Evolutionary conservation across 768 basidiomycete genomes (phyloP), one percentile per base, ranked within the genome.

Genomic region (Termitomyces sp.): DNA sequence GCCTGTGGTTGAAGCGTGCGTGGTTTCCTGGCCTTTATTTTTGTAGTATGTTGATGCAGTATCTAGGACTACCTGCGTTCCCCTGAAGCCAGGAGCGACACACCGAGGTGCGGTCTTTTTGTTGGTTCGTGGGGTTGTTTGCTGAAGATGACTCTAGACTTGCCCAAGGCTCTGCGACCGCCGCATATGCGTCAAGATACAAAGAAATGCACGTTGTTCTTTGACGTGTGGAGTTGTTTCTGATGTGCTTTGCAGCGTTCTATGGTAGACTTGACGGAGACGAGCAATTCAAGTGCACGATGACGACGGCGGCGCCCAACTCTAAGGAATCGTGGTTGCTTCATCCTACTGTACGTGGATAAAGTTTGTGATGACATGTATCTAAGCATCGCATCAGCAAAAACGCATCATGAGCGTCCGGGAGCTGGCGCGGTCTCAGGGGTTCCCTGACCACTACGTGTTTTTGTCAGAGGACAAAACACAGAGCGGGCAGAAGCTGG

Each of bases 341-440:
- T 2, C 81, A 82, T 60, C 79, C 78, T 32, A 58, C 65, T 26
- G 77, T 74, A 62, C 28, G 70, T 66, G 35, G 16, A 28, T 36
- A 49, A 1, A 20, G 22, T 2, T 9, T 30, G 40, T 24, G 18
- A 40, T 33, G 3, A 33, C n/a, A 20, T 42, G 38, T 42, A 42
- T 20, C 40, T 42, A 4, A 42, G n/a, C 28, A 3, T 2, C 0
- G 32, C 6, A 18, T 49, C 63, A 91, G 85, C 87, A 91, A 86
- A 83, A 83, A 61, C 81, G 90, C 7, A 79, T 88, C 26, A 65
- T 89, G 42, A 85, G 77, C 4, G 80, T 90, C 14, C 75, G 81
- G 33, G 89, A 91, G 64, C 81, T 78, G 45, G 88, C 89, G 18
- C 79, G 90, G 24, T 82, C 85, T 0, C 90, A 92, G 71, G 90